Conservation (phyloP, 257 asterid species). For the Marsdenia floribunda region DNA sequence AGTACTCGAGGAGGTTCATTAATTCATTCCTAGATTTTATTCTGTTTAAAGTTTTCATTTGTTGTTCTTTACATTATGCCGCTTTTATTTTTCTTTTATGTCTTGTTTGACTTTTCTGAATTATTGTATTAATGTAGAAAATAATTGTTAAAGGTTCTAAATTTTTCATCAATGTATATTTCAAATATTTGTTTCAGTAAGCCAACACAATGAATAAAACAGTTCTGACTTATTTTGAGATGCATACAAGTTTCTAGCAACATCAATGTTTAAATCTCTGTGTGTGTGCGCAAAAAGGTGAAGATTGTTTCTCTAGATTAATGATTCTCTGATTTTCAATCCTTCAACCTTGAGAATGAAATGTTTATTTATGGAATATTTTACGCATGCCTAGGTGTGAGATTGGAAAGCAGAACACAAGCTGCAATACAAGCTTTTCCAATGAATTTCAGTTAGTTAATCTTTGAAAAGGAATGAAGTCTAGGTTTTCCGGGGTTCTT, state of each 20-base stretch:
- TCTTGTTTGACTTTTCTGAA: conserved; percentile 17
- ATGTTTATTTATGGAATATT: neutral
- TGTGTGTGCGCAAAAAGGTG: neutral
- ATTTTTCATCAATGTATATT: neutral
- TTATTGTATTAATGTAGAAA: neutral
- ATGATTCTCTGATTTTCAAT: conserved; percentile 1
- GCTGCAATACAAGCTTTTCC: neutral
- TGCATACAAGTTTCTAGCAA: neutral
- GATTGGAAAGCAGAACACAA: neutral
- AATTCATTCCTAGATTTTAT: conserved; percentile 4
- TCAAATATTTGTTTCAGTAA: neutral
- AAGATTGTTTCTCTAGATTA: neutral
- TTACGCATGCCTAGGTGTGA: neutral
- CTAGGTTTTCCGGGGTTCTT: neutral
- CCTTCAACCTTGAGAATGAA: neutral
- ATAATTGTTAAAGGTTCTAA: neutral
- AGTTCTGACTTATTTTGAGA: neutral
- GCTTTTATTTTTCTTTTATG: neutral
- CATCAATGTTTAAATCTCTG: neutral
- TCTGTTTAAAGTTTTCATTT: neutral
- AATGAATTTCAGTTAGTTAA: neutral
- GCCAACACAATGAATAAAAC: neutral
- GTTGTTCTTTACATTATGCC: neutral
- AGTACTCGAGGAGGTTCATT: conserved; percentile 95
- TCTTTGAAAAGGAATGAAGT: neutral